Conservation (phyloP, 208 protist genomes). For the Phytomonas sp. region DNA sequence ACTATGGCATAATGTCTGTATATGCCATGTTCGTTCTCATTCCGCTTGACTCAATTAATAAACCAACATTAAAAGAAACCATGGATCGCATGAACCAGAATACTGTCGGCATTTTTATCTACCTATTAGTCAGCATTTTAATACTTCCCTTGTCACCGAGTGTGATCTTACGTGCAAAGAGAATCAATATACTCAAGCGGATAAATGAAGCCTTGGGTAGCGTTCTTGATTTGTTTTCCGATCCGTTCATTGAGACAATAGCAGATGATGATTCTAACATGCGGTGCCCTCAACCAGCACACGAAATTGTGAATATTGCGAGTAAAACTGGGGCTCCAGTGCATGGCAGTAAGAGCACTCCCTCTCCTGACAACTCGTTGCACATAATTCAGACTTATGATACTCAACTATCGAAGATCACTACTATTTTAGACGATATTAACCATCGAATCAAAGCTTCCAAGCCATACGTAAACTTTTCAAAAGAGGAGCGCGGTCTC, state of each 20-base stretch:
- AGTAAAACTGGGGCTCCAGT: neutral
- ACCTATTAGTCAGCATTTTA: conserved; percentile 66
- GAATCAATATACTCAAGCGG: conserved; percentile 56
- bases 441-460: conserved; percentile 50
- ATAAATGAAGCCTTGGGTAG: conserved; percentile 41
- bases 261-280: neutral
- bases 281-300: neutral
- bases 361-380: conserved; percentile 3
- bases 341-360: neutral
- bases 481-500: conserved; percentile 62
- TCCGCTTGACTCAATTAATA: conserved; percentile 48
- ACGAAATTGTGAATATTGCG: conserved; percentile 9
- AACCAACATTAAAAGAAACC: conserved; percentile 51
- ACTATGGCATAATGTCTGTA: conserved; percentile 80
- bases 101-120: conserved; percentile 88
- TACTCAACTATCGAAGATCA: conserved; percentile 37
- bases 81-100: conserved; percentile 85
- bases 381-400: conserved; percentile 13
- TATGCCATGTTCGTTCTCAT: conserved; percentile 87
- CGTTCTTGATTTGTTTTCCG: conserved; percentile 55
- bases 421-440: conserved; percentile 36
- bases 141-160: conserved; percentile 70
- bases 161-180: conserved; percentile 67
- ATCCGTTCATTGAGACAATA: conserved; percentile 16
- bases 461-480: conserved; percentile 71